These are phyloP conservation scores for Elaeis oleifera DNA, from an alignment of 202 grass and related monocot genomes.

Conservation along the genomic window DNA sequence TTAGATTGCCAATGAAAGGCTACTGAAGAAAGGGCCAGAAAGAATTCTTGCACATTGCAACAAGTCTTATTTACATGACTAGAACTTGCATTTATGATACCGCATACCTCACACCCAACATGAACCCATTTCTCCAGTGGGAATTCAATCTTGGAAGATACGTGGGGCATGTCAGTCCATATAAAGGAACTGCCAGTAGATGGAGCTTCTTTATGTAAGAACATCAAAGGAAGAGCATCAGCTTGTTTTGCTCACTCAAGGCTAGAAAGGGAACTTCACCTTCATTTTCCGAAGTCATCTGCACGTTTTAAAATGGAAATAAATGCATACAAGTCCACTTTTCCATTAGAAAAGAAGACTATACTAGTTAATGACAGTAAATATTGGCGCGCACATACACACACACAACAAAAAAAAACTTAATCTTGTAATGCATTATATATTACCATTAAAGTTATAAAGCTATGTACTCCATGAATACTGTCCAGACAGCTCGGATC, in stretches of 20 bases:
- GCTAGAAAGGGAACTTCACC: constrained; percentile 63
- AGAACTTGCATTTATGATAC: constrained; percentile 3
- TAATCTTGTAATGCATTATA: too few species aligned
- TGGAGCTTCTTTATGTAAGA: constrained; percentile 59
- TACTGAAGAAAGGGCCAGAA: too few species aligned
- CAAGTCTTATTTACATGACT: too few species aligned
- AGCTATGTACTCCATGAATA: too few species aligned
- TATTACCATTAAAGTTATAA: too few species aligned
- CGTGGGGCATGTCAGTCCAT: constrained; percentile 21
- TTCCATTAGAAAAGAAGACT: neutral
- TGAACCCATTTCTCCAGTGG: constrained; percentile 83
- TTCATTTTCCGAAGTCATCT: constrained; percentile 32
- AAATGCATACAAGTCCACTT: neutral
- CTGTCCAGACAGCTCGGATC: too few species aligned
- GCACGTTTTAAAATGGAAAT: constrained; percentile 16
- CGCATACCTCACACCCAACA: constrained; percentile 69
- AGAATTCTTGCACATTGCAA: too few species aligned
- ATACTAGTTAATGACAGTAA: too few species aligned
- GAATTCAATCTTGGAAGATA: constrained; percentile 42
- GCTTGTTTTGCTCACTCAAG: constrained; percentile 63
- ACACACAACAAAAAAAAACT: too few species aligned
- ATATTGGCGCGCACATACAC: too few species aligned
- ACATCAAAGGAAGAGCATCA: constrained; percentile 63
- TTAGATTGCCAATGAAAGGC: too few species aligned
- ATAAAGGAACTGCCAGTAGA: constrained; percentile 5